Conservation (phyloP, 805 yeast species). For the Cyberlindnera bimundalis region DNA sequence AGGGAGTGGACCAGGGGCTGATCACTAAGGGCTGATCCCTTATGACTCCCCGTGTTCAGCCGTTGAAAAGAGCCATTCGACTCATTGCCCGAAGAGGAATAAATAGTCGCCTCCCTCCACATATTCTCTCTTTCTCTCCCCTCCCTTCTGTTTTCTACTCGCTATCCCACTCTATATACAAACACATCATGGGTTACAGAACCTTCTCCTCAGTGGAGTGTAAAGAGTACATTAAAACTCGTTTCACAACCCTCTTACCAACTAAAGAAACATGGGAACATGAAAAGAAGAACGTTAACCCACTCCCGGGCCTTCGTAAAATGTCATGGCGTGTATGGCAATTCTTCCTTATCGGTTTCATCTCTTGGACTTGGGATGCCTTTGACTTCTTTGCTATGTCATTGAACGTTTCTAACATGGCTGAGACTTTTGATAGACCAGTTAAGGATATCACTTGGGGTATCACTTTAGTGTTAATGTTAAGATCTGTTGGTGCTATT, state of each 20-base stretch:
- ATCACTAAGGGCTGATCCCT: too few species aligned
- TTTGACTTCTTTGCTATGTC: slow-evolving; percentile 47
- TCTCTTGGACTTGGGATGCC: slow-evolving; percentile 66
- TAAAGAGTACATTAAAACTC: slow-evolving; percentile 29
- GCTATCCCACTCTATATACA: background rate
- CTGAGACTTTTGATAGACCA: slow-evolving; percentile 2
- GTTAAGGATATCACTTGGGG: slow-evolving; percentile 46
- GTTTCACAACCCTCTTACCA: slow-evolving; percentile 50
- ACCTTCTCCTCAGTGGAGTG: slow-evolving; percentile 10
- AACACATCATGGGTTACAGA: slow-evolving; percentile 12
- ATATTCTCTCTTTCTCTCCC: background rate
- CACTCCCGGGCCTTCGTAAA: slow-evolving; percentile 51
- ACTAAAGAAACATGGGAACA: slow-evolving; percentile 36
- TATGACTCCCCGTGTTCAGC: background rate
- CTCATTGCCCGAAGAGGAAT: background rate
- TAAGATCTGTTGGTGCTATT: slow-evolving; percentile 63
- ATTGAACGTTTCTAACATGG: slow-evolving; percentile 3
- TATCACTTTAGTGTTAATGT: slow-evolving; percentile 63
- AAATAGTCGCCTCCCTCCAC: background rate
- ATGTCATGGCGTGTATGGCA: slow-evolving; percentile 53
- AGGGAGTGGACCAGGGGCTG: too few species aligned
- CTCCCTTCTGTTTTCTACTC: background rate
- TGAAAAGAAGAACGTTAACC: slow-evolving; percentile 47
- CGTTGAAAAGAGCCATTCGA: too few species aligned
- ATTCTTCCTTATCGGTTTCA: slow-evolving; percentile 49